Percentiles rank a stretch among this genome's conserved stretches.
Evolutionary conservation across 257 asterid genomes (phyloP).

Genomic region (Nicotiana attenuata): DNA sequence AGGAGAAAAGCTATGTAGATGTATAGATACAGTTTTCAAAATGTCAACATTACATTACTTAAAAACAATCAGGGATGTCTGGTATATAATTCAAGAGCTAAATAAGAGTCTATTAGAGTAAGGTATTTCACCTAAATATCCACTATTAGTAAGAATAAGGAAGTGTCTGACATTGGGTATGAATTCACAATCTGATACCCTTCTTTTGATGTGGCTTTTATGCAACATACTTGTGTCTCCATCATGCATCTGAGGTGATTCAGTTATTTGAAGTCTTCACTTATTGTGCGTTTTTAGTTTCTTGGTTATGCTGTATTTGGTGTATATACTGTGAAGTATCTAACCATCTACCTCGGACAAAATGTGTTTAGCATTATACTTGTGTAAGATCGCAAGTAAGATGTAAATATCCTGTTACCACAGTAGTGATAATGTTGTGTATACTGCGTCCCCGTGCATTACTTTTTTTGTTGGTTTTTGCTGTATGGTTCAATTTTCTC

Average conservation of each 20-base stretch:
- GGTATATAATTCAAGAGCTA: not conserved
- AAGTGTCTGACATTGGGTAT: not conserved
- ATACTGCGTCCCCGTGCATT: not conserved
- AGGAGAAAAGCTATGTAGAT: conserved; percentile 4
- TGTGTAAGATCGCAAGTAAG: not conserved
- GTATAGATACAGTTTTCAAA: not conserved
- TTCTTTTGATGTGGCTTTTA: not conserved
- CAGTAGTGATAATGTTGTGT: not conserved
- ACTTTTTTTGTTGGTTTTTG: not conserved
- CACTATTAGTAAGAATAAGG: not conserved
- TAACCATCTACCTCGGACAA: not conserved
- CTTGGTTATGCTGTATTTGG: conserved; percentile 6
- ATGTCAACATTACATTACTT: not conserved
- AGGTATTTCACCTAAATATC: not conserved
- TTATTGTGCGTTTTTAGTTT: not conserved
- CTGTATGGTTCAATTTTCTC: not conserved
- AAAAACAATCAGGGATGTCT: not conserved
- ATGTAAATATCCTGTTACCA: not conserved
- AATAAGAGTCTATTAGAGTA: not conserved
- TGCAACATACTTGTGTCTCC: not conserved
- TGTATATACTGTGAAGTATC: not conserved
- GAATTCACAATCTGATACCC: not conserved
- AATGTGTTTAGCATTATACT: not conserved
- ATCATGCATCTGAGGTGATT: not conserved
- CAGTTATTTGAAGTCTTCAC: not conserved